These are phyloP conservation scores for Fusarium dlaminii DNA, from an alignment of 2,329 filamentous ascomycete species.

Conservation along the genomic window DNA sequence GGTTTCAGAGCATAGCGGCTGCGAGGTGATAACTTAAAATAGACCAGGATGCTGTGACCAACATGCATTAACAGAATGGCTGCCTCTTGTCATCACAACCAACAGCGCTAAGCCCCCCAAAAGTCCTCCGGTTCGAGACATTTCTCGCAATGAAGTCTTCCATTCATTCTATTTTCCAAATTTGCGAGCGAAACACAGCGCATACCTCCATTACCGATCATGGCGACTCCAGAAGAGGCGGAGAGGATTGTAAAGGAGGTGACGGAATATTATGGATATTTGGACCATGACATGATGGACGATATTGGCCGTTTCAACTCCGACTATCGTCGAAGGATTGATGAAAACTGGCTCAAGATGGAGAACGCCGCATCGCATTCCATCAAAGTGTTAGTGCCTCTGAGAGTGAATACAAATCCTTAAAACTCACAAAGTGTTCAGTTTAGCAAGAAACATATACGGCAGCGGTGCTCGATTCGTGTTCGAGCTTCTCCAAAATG, in stretches of 20 bases:
- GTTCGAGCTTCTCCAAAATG: constrained; percentile 37
- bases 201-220: background rate
- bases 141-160: background rate
- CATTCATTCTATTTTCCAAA: background rate
- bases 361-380: constrained; percentile 21
- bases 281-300: constrained; percentile 29
- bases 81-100: background rate
- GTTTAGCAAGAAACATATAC: constrained; percentile 29
- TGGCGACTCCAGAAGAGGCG: constrained; percentile 23
- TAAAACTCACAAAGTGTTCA: background rate
- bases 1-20: background rate
- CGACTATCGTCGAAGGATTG: constrained; percentile 26
- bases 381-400: constrained; percentile 20
- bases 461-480: constrained; percentile 30
- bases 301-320: constrained; percentile 19
- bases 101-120: fast-evolving
- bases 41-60: constrained; percentile 16
- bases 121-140: fast-evolving
- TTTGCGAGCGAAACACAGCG: too few relatives aligned
- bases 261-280: constrained; percentile 15
- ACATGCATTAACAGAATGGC: constrained; percentile 6
- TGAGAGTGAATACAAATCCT: fast-evolving
- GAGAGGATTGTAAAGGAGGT: constrained; percentile 17
- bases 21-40: background rate
- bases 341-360: constrained; percentile 26